Evolutionary conservation across 495 filamentous ascomycete species (phyloP).

Genomic region (Parathielavia appendiculata): DNA sequence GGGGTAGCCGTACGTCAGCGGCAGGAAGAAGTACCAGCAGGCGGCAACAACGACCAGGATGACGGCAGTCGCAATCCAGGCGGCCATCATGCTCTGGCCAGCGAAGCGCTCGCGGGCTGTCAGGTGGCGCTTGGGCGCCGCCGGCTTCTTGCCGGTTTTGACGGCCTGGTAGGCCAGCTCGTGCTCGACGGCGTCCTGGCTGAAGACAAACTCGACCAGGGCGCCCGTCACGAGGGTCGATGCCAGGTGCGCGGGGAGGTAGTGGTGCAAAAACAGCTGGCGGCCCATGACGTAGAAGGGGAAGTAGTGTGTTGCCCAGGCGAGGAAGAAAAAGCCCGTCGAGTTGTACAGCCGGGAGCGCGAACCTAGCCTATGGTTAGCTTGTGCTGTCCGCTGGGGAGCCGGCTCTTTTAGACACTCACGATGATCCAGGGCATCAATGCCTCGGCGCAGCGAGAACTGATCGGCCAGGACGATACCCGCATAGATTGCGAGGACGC

Average conservation of each 20-base stretch:
- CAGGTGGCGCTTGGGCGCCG: constrained; percentile 47
- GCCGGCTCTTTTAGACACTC: constrained; percentile 42
- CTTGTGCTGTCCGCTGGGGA: background rate
- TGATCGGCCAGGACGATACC: constrained; percentile 92
- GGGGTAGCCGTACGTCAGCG: constrained; percentile 90
- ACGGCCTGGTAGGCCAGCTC: constrained; percentile 39
- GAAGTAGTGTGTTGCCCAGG: constrained; percentile 96
- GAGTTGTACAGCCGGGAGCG: constrained; percentile 94
- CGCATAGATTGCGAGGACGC: constrained; percentile 85
- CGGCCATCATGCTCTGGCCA: constrained; percentile 65
- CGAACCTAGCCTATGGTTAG: constrained; percentile 54
- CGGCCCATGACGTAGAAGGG: constrained; percentile 98
- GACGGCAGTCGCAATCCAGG: constrained; percentile 71
- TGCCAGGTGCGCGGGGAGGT: constrained; percentile 89
- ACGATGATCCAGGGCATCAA: constrained; percentile 93
- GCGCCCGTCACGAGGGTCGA: constrained; percentile 92
- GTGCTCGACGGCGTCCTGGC: constrained; percentile 65
- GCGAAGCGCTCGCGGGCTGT: constrained; percentile 76
- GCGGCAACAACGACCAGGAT: constrained; percentile 65
- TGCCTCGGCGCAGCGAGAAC: constrained; percentile 80
- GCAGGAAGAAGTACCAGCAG: constrained; percentile 88
- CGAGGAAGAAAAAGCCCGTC: constrained; percentile 97
- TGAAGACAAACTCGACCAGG: constrained; percentile 95
- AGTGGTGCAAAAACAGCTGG: constrained; percentile 96
- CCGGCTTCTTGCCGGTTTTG: constrained; percentile 50